phyloP scores from a whole-genome alignment of 2,329 filamentous ascomycete species.

The Trichoderma sp. region DNA sequence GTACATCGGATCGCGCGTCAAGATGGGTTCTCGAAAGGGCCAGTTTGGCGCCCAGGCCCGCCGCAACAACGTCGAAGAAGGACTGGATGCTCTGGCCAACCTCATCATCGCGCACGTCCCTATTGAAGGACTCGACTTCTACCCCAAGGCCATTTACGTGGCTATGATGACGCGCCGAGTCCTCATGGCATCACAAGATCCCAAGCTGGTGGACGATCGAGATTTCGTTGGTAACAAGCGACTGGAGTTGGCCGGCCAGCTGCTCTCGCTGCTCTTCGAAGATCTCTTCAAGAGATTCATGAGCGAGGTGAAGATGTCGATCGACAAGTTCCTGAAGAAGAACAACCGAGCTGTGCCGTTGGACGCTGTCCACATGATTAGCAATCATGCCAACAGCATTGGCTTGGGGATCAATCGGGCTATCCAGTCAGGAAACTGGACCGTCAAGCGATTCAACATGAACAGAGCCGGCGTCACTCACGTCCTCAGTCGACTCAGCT shows the following conservation, averaged over 20 bases:
- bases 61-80: conserved; percentile 86
- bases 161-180: conserved; percentile 98
- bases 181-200: conserved; percentile 88
- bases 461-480: conserved; percentile 96
- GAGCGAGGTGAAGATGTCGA: conserved; percentile 83
- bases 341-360: conserved; percentile 86
- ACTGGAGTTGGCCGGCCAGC: conserved; percentile 89
- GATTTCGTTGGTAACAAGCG: conserved; percentile 99
- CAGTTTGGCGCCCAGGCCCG: conserved; percentile 59
- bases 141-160: conserved; percentile 95
- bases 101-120: conserved; percentile 94
- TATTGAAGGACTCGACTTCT: conserved; percentile 87
- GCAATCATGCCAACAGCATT: conserved; percentile 82
- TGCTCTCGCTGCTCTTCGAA: conserved; percentile 91
- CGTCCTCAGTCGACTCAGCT: conserved; percentile 91
- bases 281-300: conserved; percentile 97
- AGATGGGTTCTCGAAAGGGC: conserved; percentile 74
- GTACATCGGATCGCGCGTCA: conserved; percentile 83
- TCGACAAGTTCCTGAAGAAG: conserved; percentile 95
- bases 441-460: conserved; percentile 97
- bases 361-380: conserved; percentile 82
- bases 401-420: conserved; percentile 92
- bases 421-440: conserved; percentile 98
- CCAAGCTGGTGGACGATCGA: conserved; percentile 87
- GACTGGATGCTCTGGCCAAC: conserved; percentile 86